Evolutionary conservation across 306 rosid species (phyloP).

Genomic region (Prunus mira): DNA sequence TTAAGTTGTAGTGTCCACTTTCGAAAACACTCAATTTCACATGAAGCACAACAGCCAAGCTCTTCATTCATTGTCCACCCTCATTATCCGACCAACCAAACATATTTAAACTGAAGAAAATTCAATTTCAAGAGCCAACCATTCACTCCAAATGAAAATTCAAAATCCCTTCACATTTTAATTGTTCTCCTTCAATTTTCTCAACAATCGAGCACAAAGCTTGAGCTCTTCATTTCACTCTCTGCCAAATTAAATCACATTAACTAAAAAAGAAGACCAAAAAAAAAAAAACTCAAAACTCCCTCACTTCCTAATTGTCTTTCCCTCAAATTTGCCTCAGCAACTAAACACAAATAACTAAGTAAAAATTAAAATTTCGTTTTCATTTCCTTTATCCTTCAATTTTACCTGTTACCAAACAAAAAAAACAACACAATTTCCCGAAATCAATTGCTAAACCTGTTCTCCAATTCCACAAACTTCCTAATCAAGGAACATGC

Average conservation of each 20-base stretch:
- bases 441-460: background rate
- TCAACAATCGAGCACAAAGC: background rate
- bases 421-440: background rate
- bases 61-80: background rate
- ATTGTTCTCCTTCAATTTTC: background rate
- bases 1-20: background rate
- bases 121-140: background rate
- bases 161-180: constrained; percentile 7
- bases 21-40: background rate
- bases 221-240: background rate
- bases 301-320: background rate
- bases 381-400: background rate
- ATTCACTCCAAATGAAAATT: background rate
- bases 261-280: background rate
- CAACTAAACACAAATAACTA: background rate
- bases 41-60: background rate
- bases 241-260: background rate
- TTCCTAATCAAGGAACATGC: background rate
- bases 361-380: background rate
- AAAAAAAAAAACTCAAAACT: background rate
- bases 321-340: background rate
- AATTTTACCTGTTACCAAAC: constrained; percentile 12
- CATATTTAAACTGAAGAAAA: background rate
- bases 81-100: background rate
- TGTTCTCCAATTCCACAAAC: background rate